phyloP scores from a whole-genome alignment of 2,329 filamentous ascomycete genomes.

The Bipolaris victoriae region DNA sequence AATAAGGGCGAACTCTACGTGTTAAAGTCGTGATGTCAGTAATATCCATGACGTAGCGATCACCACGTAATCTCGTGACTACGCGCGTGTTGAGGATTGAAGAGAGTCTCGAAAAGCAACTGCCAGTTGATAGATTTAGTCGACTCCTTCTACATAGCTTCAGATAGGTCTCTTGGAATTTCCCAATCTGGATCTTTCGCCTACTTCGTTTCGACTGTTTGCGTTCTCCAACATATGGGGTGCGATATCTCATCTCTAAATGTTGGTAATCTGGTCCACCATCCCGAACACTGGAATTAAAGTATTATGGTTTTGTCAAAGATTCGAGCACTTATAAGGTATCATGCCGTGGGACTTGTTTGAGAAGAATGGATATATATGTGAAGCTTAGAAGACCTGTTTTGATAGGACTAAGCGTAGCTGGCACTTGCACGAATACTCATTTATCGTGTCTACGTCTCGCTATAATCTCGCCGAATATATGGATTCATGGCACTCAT shows the following conservation, averaged over 20 bases:
- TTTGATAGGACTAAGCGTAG: background rate
- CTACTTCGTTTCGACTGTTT: background rate
- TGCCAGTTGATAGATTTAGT: background rate
- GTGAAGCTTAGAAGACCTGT: background rate
- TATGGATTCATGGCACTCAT: background rate
- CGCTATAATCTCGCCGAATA: background rate
- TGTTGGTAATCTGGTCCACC: background rate
- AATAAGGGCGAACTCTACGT: background rate
- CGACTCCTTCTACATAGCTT: too few relatives aligned
- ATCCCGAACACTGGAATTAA: background rate
- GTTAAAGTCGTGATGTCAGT: constrained; percentile 9
- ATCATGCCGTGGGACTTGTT: background rate
- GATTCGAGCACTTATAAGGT: background rate
- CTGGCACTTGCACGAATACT: background rate
- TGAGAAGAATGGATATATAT: background rate
- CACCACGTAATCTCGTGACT: background rate
- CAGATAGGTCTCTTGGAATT: background rate
- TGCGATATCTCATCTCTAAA: background rate
- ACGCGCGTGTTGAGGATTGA: background rate
- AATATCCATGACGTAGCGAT: constrained; percentile 10
- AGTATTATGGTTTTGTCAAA: background rate
- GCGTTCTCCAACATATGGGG: background rate
- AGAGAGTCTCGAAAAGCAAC: background rate
- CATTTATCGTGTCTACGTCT: too few relatives aligned
- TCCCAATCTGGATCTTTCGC: background rate